These are phyloP conservation scores for Euphrasia arctica DNA, from an alignment of 305 asterid species.

Conservation along the genomic window DNA sequence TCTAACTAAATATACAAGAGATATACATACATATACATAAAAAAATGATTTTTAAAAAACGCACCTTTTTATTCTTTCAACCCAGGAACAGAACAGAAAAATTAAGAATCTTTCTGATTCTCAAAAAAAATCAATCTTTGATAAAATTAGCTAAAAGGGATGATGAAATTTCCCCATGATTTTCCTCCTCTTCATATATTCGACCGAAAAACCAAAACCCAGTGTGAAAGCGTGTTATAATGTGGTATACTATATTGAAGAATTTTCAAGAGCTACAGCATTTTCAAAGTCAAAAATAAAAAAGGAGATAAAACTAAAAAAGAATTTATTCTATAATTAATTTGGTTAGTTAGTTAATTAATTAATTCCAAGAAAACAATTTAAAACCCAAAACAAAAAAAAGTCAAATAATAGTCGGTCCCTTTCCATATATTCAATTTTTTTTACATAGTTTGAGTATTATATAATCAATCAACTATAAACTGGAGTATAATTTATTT, in stretches of 20 bases:
- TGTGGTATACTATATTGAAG: not conserved
- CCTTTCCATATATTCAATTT: too few relatives aligned
- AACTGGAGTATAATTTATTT: too few relatives aligned
- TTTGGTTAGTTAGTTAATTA: not conserved
- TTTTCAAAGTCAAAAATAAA: not conserved
- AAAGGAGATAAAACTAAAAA: too few relatives aligned
- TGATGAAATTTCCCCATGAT: not conserved
- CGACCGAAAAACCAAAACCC: not conserved
- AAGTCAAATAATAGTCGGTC: too few relatives aligned
- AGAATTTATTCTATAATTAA: not conserved
- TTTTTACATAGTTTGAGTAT: too few relatives aligned
- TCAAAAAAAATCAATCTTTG: not conserved
- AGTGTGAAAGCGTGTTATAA: not conserved
- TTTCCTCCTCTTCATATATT: not conserved
- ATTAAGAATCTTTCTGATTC: not conserved
- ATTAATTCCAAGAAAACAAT: too few relatives aligned
- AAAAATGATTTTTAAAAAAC: not conserved
- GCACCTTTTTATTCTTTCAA: constrained; percentile 1
- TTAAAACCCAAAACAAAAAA: too few relatives aligned
- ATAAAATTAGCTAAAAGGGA: not conserved
- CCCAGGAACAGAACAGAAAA: not conserved
- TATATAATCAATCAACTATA: too few relatives aligned
- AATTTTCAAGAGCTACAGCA: not conserved
- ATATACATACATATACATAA: not conserved
- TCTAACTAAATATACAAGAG: not conserved